phyloP scores from a whole-genome alignment of 2,329 filamentous ascomycete species.

The Verticillium tricorpus region DNA sequence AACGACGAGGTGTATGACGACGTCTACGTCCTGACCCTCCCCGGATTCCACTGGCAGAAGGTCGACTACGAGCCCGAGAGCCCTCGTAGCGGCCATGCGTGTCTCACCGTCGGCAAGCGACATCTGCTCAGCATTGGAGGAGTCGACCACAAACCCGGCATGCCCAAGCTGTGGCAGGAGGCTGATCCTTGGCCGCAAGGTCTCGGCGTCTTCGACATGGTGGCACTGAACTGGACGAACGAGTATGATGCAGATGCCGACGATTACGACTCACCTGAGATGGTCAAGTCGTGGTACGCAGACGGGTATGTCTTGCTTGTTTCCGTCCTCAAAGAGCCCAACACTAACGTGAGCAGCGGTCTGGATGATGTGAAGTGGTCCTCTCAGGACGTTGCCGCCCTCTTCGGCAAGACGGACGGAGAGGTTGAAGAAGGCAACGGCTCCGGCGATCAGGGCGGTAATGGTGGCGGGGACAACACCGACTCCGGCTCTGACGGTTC shows the following conservation, averaged over 20 bases:
- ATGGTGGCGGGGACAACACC: background rate
- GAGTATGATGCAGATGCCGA: conserved; percentile 27
- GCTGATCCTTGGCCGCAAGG: conserved; percentile 29
- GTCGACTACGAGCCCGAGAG: conserved; percentile 15
- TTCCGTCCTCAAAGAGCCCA: background rate
- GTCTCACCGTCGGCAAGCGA: conserved; percentile 27
- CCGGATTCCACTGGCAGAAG: conserved; percentile 31
- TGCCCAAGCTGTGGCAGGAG: conserved; percentile 7
- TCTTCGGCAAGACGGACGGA: background rate
- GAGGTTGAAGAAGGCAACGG: background rate
- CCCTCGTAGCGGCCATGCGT: conserved; percentile 25
- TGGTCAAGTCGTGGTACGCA: conserved; percentile 27
- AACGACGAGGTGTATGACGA: conserved; percentile 18
- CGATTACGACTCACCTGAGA: conserved; percentile 25
- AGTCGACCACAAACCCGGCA: conserved; percentile 4
- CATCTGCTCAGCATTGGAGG: conserved; percentile 38
- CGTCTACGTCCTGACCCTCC: conserved; percentile 30
- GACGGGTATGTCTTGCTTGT: conserved; percentile 10
- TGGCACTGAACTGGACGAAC: conserved; percentile 25
- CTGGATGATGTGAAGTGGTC: background rate
- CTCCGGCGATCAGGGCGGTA: background rate
- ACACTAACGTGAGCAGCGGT: background rate
- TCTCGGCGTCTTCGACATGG: conserved; percentile 35
- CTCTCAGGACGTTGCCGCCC: background rate
- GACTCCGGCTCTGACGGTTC: background rate